Evolutionary conservation across 2,329 filamentous ascomycete species (phyloP).

Genomic region (Fusarium denticulatum): DNA sequence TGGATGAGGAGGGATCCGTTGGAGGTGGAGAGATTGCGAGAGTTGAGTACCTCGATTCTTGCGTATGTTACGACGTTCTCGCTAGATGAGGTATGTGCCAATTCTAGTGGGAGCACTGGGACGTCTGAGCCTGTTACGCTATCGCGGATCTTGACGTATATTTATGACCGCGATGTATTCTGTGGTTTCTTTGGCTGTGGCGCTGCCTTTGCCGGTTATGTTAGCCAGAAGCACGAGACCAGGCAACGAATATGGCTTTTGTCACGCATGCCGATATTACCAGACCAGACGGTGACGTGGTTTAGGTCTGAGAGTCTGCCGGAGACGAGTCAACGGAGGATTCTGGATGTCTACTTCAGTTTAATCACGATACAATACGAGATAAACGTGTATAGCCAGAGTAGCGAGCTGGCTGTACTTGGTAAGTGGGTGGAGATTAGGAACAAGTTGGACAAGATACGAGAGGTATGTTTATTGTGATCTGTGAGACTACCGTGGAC

Average conservation of each 20-base stretch:
- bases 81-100: conserved; percentile 2
- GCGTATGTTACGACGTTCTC: conserved; percentile 3
- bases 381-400: conserved; percentile 11
- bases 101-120: not conserved
- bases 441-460: not conserved
- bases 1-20: conserved; percentile 9
- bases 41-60: not conserved
- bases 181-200: conserved; percentile 12
- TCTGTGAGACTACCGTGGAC: accelerated
- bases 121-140: not conserved
- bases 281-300: not conserved
- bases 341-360: conserved; percentile 1
- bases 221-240: conserved; percentile 8
- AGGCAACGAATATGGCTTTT: conserved; percentile 8
- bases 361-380: conserved; percentile 6
- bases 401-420: not conserved
- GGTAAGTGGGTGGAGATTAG: not conserved
- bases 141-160: conserved; percentile 3
- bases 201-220: not conserved
- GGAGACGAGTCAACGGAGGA: not conserved
- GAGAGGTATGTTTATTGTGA: not conserved
- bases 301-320: not conserved
- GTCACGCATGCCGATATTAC: not conserved
- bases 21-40: not conserved
- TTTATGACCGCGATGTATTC: conserved; percentile 8